Conservation (phyloP, 345 rosid species). For the Moringa oleifera region DNA sequence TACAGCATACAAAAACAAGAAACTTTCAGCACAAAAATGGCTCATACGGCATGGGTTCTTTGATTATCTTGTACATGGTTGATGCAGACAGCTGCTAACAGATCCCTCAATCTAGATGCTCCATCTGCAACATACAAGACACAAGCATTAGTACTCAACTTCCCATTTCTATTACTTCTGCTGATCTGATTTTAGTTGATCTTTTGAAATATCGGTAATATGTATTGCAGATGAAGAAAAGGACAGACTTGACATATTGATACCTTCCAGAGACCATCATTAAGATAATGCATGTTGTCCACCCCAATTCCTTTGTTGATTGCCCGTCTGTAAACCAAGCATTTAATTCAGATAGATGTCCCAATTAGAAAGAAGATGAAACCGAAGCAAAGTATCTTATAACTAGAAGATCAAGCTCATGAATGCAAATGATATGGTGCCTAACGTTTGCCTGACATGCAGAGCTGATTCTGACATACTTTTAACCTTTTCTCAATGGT, state of each 20-base stretch:
- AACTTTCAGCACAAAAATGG: not conserved
- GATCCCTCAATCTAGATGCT: constrained; percentile 63
- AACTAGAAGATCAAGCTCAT: too few species aligned
- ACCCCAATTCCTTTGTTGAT: constrained; percentile 98
- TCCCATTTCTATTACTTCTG: not conserved
- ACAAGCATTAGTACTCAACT: not conserved
- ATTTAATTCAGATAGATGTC: not conserved
- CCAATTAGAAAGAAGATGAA: too few species aligned
- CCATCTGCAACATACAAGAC: constrained; percentile 53
- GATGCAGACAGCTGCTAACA: constrained; percentile 10
- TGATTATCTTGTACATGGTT: constrained; percentile 5
- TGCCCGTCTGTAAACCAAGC: constrained; percentile 46
- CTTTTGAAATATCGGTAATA: too few species aligned
- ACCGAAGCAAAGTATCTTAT: too few species aligned
- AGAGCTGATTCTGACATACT: too few species aligned
- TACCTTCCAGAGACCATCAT: constrained; percentile 99
- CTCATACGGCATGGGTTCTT: not conserved
- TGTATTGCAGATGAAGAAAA: too few species aligned
- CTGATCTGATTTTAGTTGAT: too few species aligned
- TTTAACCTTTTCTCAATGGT: too few species aligned
- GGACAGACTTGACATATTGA: not conserved
- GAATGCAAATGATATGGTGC: too few species aligned
- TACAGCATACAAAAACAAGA: not conserved
- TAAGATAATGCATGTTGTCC: constrained; percentile 98
- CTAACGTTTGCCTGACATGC: too few species aligned